Base-by-base conservation (phyloP, 1,284 basidiomycete genomes). In the Amylostereum areolatum region DNA sequence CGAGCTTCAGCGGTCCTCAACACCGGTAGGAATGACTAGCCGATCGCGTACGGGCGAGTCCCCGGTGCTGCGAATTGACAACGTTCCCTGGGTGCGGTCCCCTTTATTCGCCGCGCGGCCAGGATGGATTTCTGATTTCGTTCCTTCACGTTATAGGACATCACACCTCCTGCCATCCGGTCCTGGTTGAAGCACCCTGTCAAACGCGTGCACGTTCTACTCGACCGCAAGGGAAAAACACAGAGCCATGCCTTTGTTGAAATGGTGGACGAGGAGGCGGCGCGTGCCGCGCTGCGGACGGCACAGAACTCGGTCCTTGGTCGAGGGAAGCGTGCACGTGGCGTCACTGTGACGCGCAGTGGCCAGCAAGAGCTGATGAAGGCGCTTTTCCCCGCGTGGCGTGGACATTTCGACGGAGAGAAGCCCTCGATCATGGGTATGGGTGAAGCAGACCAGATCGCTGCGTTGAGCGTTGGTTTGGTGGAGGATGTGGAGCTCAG, bases 191-290 rank as follows among this genome's bases (percentile, higher is more conserved):
- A 77, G 54, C 79, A 83, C 49, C 81, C 84, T 11, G 69, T 86
- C 12, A 71, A 78, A 44, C 77, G 78, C 43, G 83, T 82, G 5
- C 84, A 90, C 59, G 84, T 90, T 31, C 73, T 91, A 12, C 74
- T 91, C 45, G 88, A 91, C 57, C 70, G 75, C 36, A 83, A 84
- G 57, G 88, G 88, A 37, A 90, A 90, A 66, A 91, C 88, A 0
- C 71, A 84, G 48, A 87, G 82, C 54, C 88, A 91, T 63, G 87
- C 88, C 2, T 91, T 81, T 55, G 82, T 85, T 11, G 88, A 91
- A 62, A 77, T 89, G 55, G 66, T 68, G 18, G 71, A 75, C 50
- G 74, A 80, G 31, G 73, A 75, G 3, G 74, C 74, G 25, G 83
- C 85, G 6, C 78, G 81, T 45, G 73, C 77, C 31, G 82, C 86